Conservation (phyloP, 768 basidiomycete genomes). For the Suillus americanus region DNA sequence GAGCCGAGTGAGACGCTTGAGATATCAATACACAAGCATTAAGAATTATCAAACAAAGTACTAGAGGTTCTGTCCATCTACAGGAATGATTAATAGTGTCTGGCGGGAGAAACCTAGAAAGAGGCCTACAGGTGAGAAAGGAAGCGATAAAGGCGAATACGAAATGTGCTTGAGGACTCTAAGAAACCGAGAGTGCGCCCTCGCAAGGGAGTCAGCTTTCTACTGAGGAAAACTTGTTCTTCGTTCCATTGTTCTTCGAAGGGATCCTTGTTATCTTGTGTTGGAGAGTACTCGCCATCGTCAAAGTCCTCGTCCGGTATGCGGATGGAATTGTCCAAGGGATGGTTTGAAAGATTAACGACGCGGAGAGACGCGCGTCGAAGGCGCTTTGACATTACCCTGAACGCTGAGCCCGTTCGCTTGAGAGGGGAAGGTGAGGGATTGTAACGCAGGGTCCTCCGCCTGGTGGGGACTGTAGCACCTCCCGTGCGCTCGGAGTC, state of each 20-base stretch:
- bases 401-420: constrained; percentile 59
- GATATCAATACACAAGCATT: constrained; percentile 82
- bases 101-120: constrained; percentile 3
- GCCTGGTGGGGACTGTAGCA: constrained; percentile 36
- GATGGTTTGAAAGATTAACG: constrained; percentile 75
- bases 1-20: constrained; percentile 67
- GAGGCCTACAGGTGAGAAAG: constrained; percentile 70
- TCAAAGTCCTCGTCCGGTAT: constrained; percentile 49
- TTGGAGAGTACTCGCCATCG: constrained; percentile 20
- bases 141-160: constrained; percentile 64
- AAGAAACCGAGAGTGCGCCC: constrained; percentile 81
- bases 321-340: constrained; percentile 58
- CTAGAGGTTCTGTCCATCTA: constrained; percentile 85
- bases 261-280: constrained; percentile 38
- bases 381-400: constrained; percentile 54
- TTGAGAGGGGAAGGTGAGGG: constrained; percentile 57
- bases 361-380: constrained; percentile 73
- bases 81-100: not conserved
- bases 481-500: constrained; percentile 54
- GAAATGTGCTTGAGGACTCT: constrained; percentile 63
- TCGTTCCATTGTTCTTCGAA: constrained; percentile 28
- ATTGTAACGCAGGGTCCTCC: constrained; percentile 49
- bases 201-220: constrained; percentile 53
- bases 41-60: constrained; percentile 80
- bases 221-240: constrained; percentile 38